Evolutionary conservation across 345 rosid genomes (phyloP).

Genomic region (Cochlearia excelsa): DNA sequence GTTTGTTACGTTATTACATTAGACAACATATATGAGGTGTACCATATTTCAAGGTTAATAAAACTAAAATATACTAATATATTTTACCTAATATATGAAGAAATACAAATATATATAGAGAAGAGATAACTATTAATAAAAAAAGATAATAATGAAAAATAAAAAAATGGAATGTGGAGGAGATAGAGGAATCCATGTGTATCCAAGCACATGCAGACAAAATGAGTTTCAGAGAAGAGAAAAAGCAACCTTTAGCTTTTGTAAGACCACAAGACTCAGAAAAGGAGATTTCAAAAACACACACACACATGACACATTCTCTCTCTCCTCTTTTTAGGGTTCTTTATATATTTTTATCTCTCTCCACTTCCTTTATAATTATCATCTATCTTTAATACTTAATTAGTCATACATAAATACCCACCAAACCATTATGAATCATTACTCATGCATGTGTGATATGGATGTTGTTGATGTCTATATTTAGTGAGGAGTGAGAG

Average conservation of each 20-base stretch:
- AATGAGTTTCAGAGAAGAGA: conserved; percentile 61
- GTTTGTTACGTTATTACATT: conserved; percentile 24
- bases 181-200: conserved; percentile 58
- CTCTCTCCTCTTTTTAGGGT: conserved; percentile 41
- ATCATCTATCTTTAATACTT: neutral
- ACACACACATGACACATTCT: conserved; percentile 7
- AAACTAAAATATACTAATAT: conserved; percentile 5
- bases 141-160: conserved; percentile 26
- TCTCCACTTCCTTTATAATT: conserved; percentile 5
- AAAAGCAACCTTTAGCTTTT: conserved; percentile 64
- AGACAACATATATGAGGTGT: conserved; percentile 26
- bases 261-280: conserved; percentile 56
- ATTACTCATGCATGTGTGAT: conserved; percentile 22
- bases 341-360: conserved; percentile 26
- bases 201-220: conserved; percentile 71
- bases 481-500: conserved; percentile 46
- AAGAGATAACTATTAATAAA: conserved; percentile 22
- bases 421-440: conserved; percentile 13
- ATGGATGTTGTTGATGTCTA: conserved; percentile 36
- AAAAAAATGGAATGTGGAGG: conserved; percentile 25
- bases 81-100: neutral
- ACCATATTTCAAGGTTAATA: conserved; percentile 21
- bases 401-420: neutral
- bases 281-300: conserved; percentile 57
- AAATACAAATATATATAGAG: conserved; percentile 6